Conservation (phyloP, 208 protist genomes). For the Phytomonas sp. region DNA sequence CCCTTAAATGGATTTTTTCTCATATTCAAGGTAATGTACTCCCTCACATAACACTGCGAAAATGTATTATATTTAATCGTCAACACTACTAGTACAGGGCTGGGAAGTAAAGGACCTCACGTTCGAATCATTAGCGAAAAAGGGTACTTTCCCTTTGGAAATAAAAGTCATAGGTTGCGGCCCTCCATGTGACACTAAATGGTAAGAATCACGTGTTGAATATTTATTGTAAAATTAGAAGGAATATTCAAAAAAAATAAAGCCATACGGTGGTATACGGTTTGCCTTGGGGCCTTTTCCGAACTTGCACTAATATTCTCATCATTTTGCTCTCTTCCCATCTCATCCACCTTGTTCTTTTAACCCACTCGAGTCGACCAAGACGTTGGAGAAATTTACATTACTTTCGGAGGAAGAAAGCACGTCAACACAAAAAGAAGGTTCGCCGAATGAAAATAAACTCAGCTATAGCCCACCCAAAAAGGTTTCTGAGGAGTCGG, state of each 20-base stretch:
- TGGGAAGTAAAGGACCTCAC: background rate
- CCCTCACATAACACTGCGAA: background rate
- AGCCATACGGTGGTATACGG: background rate
- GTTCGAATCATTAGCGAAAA: background rate
- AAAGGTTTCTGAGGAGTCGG: background rate
- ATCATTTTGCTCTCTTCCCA: background rate
- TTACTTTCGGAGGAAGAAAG: background rate
- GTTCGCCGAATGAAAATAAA: background rate
- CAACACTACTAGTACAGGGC: background rate
- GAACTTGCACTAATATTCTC: background rate
- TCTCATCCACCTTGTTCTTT: background rate
- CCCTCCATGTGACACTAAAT: background rate
- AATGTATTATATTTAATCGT: background rate
- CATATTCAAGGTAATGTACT: background rate
- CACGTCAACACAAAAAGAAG: slow-evolving; percentile 2
- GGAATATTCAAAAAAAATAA: background rate
- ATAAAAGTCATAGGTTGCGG: background rate
- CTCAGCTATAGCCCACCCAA: background rate
- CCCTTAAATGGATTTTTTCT: background rate
- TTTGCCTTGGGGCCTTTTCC: background rate
- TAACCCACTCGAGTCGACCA: background rate
- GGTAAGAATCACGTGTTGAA: background rate
- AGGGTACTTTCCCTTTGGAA: background rate
- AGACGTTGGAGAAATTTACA: background rate
- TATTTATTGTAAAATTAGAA: background rate